Percentiles rank a stretch among this genome's conserved stretches.
Evolutionary conservation across 768 basidiomycete genomes (phyloP).

Genomic region (Mycena chlorophos): DNA sequence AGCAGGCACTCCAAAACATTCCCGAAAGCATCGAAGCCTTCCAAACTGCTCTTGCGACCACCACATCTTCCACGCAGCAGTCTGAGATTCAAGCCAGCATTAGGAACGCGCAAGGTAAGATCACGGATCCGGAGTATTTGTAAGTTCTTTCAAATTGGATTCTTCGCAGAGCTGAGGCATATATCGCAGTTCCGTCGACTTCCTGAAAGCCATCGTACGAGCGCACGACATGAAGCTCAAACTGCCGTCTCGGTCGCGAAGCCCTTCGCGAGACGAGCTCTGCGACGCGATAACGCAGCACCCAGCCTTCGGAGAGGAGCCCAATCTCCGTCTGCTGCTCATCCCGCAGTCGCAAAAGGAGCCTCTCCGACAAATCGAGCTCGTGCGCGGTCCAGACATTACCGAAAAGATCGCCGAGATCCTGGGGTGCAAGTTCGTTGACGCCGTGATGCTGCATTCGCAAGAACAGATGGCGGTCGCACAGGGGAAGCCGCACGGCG

Average conservation of each 20-base stretch:
- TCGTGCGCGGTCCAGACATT: slow-evolving; percentile 13
- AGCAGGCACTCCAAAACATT: slow-evolving; percentile 21
- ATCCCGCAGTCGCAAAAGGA: slow-evolving; percentile 20
- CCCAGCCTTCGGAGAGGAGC: slow-evolving; percentile 20
- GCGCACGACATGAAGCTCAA: slow-evolving; percentile 25
- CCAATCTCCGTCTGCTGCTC: slow-evolving; percentile 19
- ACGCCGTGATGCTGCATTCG: slow-evolving; percentile 19
- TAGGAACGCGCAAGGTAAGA: slow-evolving; percentile 14
- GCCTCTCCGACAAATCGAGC: slow-evolving; percentile 17
- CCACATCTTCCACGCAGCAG: not conserved
- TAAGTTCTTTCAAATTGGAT: slow-evolving; percentile 1
- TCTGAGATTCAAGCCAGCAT: slow-evolving; percentile 13
- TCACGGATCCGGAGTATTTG: slow-evolving; percentile 21
- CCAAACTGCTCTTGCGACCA: slow-evolving; percentile 7
- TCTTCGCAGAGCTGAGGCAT: not conserved
- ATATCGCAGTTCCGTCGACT: slow-evolving; percentile 12
- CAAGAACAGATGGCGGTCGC: slow-evolving; percentile 25
- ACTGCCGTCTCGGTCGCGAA: slow-evolving; percentile 5
- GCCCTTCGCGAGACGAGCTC: slow-evolving; percentile 11
- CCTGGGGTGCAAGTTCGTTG: slow-evolving; percentile 8
- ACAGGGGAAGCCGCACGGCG: slow-evolving; percentile 13
- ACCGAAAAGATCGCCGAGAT: slow-evolving; percentile 10
- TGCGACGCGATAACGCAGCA: slow-evolving; percentile 21
- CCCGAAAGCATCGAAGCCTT: slow-evolving; percentile 27
- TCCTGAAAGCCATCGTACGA: slow-evolving; percentile 22